Evolutionary conservation across 2,329 filamentous ascomycete species (phyloP).

Genomic region (Davidsoniella neocaledoniae): DNA sequence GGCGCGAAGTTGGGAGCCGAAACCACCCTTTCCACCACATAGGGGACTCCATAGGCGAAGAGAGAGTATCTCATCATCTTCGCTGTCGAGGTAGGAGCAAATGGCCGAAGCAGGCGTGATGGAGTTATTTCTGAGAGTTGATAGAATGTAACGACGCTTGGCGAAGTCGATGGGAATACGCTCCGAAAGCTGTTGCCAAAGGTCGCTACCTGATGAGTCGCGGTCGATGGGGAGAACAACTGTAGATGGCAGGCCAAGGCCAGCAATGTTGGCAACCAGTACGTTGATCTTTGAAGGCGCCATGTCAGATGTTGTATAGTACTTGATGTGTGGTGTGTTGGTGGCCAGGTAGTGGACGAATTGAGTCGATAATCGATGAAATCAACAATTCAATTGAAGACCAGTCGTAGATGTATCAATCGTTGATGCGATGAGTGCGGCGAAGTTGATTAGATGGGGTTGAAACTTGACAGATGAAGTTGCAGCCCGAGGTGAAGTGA

Average conservation of each 20-base stretch:
- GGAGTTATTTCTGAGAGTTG: slow-evolving; percentile 62
- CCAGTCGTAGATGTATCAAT: background rate
- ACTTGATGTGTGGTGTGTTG: no score
- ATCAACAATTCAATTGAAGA: no score
- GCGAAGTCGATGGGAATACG: slow-evolving; percentile 33
- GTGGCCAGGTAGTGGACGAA: no score
- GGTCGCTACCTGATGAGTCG: slow-evolving; percentile 46
- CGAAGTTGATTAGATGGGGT: no score
- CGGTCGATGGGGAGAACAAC: slow-evolving; percentile 57
- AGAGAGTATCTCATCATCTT: slow-evolving; percentile 54
- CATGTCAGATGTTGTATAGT: slow-evolving; percentile 26
- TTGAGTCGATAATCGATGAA: no score
- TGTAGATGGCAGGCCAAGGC: slow-evolving; percentile 68
- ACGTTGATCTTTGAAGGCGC: slow-evolving; percentile 51
- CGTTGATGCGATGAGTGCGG: background rate
- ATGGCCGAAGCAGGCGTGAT: slow-evolving; percentile 42
- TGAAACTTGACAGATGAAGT: background rate
- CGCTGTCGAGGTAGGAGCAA: slow-evolving; percentile 40
- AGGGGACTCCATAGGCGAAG: slow-evolving; percentile 65
- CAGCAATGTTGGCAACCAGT: slow-evolving; percentile 69
- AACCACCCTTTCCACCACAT: slow-evolving; percentile 91
- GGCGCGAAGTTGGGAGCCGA: slow-evolving; percentile 89
- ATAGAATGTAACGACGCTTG: slow-evolving; percentile 54
- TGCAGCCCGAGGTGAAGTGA: no score
- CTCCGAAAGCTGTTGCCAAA: slow-evolving; percentile 45